Percentiles rank a stretch among this genome's conserved stretches.
Conservation (phyloP, 768 basidiomycete species). For the Hypholoma sublateritium region DNA sequence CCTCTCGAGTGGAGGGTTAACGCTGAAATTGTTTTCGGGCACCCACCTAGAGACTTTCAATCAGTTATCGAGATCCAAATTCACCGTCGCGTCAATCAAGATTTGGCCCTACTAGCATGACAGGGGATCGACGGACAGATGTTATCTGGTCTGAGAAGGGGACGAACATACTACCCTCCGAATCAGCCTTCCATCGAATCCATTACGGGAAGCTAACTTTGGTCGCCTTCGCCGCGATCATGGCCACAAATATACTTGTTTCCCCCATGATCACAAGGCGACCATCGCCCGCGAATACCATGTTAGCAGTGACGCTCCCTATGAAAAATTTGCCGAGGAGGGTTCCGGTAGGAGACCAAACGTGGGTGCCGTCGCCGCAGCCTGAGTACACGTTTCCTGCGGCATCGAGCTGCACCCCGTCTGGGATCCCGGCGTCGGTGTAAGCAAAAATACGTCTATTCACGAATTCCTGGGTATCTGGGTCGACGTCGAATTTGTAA, state of each 20-base stretch:
- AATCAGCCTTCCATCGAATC: not conserved
- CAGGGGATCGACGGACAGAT: not conserved
- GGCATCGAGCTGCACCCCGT: constrained; percentile 65
- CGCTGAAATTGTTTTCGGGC: too few relatives aligned
- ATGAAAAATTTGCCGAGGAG: constrained; percentile 69
- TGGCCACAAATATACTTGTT: constrained; percentile 46
- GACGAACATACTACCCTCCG: not conserved
- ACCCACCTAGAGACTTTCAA: too few relatives aligned
- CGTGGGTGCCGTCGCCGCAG: constrained; percentile 69
- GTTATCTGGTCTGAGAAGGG: not conserved
- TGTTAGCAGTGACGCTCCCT: constrained; percentile 40
- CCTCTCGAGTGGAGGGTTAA: too few relatives aligned
- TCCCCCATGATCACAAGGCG: constrained; percentile 46
- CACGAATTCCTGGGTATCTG: constrained; percentile 47
- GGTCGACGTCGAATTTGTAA: constrained; percentile 69
- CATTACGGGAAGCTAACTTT: constrained; percentile 17
- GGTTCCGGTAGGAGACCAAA: constrained; percentile 41
- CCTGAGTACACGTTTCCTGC: constrained; percentile 67
- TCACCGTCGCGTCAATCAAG: too few relatives aligned
- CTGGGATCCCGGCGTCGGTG: constrained; percentile 62
- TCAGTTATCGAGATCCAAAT: too few relatives aligned
- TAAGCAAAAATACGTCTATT: constrained; percentile 69
- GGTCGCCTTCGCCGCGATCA: constrained; percentile 38
- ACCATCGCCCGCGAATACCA: constrained; percentile 44
- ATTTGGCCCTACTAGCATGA: not conserved